Evolutionary conservation across 176 grass and related monocot genomes (phyloP), one percentile per base, ranked within the genome.

Genomic region (Triticum turgidum): DNA sequence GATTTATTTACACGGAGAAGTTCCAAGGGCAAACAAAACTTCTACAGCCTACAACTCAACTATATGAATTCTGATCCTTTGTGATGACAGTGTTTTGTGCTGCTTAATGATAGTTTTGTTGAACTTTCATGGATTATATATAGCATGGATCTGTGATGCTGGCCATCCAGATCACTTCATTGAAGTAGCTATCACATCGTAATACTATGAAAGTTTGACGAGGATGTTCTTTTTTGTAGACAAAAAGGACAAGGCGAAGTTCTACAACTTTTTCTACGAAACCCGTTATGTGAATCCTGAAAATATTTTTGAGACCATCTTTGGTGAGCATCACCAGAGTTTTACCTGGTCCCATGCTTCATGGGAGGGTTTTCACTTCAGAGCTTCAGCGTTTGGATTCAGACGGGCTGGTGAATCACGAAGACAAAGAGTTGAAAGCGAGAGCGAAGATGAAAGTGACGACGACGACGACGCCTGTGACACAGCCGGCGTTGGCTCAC

Each of bases 261-360:
- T 94, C 69, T 54, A 82, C 70, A 86, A 93, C 44, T 92, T 94
- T 51, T 83, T 84, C 61, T 74, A 91, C 42, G 91, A 95, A 49
- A 78, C 92, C 51, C 85, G 78, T 77, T 80, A 85, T 75, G 78
- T 89, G 59, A 88, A 95, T 33, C 88, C 91, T 44, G 90, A 94
- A n/a, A 85, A 80, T 21, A 68, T 91, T 25, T 95, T 95, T 67
- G 96, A 98, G 82, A 58, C 86, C 13, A 66, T 92, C 13, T 93
- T 89, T 79, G 56, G 90, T 82, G 37, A 81, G 24, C 56, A 47
- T 29, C 78, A 59, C 56, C 56, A 10, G 79, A 76, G 86, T 72
- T 98, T 94, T 91, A 92, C 82, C 47, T 91, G 88, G 90, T 95
- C 93, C 3, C 85, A 77, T 47, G 67, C 78, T 63, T 89, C 90